Percentiles rank a stretch among this genome's conserved stretches.
Conservation (phyloP, 2,329 filamentous ascomycete genomes). For the Colletotrichum siamense region DNA sequence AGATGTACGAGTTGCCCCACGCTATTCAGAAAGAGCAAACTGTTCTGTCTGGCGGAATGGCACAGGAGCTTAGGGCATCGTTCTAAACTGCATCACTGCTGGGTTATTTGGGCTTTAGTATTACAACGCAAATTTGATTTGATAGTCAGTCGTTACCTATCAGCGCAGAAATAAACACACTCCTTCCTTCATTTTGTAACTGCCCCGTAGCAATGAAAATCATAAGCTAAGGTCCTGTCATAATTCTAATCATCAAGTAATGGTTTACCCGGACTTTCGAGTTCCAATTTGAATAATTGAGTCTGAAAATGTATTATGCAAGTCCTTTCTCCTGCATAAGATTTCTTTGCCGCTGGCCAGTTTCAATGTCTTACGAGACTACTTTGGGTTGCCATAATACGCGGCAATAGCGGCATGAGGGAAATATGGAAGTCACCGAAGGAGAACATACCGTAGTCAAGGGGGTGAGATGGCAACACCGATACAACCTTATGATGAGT, state of each 20-base stretch:
- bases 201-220: accelerated
- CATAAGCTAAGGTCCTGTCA: background rate
- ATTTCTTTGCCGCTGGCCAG: background rate
- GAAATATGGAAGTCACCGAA: accelerated
- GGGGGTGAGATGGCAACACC: background rate
- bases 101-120: background rate
- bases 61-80: background rate
- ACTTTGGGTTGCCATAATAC: background rate
- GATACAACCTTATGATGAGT: accelerated
- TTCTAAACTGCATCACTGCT: background rate
- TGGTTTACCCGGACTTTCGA: accelerated
- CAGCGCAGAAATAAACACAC: background rate
- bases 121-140: background rate
- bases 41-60: background rate
- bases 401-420: background rate
- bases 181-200: background rate
- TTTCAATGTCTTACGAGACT: background rate
- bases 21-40: background rate
- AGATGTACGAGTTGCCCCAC: background rate
- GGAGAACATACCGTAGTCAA: background rate
- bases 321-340: accelerated
- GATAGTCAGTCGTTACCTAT: background rate
- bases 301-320: too few species aligned
- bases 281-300: background rate
- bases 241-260: background rate